phyloP scores from a whole-genome alignment of 352 stramenopile species.

The Sclerospora graminicola region DNA sequence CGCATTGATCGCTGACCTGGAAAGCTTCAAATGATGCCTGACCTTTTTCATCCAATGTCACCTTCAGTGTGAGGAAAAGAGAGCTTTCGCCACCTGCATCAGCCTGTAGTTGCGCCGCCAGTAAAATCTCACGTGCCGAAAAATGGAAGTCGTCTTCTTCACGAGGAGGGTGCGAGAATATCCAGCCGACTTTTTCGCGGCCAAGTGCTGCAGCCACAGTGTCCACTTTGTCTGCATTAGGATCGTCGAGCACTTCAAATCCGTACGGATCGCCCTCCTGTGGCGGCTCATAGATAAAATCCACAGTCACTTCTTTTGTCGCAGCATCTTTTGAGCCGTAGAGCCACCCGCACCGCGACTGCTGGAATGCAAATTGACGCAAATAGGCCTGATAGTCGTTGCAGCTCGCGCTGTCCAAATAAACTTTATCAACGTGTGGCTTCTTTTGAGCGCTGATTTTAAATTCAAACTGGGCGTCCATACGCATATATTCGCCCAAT shows the following conservation, averaged over 20 bases:
- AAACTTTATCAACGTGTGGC: conserved; percentile 67
- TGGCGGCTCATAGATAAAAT: conserved; percentile 95
- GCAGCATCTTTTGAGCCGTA: conserved; percentile 87
- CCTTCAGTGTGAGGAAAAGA: conserved; percentile 94
- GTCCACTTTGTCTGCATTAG: conserved; percentile 76
- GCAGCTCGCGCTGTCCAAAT: conserved; percentile 83
- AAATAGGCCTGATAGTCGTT: conserved; percentile 88
- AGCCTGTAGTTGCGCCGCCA: conserved; percentile 92
- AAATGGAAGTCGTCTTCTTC: conserved; percentile 94
- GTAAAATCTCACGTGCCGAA: conserved; percentile 82
- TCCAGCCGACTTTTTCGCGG: conserved; percentile 92
- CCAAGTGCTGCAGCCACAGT: conserved; percentile 82
- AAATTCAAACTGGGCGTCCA: conserved; percentile 96
- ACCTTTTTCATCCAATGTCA: conserved; percentile 90
- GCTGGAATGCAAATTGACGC: conserved; percentile 88
- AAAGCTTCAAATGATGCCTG: conserved; percentile 94
- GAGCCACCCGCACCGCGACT: conserved; percentile 90
- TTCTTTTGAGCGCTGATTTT: conserved; percentile 93
- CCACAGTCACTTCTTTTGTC: conserved; percentile 85
- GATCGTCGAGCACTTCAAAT: conserved; percentile 91
- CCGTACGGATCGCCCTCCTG: conserved; percentile 84
- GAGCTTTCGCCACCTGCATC: conserved; percentile 91
- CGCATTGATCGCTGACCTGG: conserved; percentile 94
- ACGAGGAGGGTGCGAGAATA: conserved; percentile 93
- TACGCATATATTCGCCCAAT: conserved; percentile 93